Percentiles rank a stretch among this genome's conserved stretches.
Evolutionary conservation across 2,329 filamentous ascomycete genomes (phyloP).

Genomic region (Waltergamsia citrina): DNA sequence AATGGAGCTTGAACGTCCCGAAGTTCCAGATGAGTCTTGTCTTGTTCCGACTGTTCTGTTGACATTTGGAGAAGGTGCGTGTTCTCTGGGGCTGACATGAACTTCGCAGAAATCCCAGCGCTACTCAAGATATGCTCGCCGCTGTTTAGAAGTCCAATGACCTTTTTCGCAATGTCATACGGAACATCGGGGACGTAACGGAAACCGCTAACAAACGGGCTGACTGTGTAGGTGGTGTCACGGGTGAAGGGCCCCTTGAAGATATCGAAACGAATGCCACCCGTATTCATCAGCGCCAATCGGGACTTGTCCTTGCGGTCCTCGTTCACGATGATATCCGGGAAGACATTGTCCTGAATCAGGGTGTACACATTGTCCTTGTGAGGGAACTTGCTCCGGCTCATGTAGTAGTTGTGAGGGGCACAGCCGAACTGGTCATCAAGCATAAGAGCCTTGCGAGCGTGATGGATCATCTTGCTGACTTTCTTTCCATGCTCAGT

Average conservation of each 20-base stretch:
- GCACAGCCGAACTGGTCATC: slow-evolving; percentile 76
- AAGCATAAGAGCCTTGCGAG: slow-evolving; percentile 60
- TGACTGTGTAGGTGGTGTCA: slow-evolving; percentile 78
- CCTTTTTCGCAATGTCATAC: slow-evolving; percentile 61
- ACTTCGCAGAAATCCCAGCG: slow-evolving; percentile 27
- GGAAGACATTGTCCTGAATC: slow-evolving; percentile 68
- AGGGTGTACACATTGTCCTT: slow-evolving; percentile 72
- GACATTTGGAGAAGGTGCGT: no score
- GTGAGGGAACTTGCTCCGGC: slow-evolving; percentile 62
- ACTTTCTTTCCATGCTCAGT: slow-evolving; percentile 68
- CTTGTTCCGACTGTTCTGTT: slow-evolving; percentile 7
- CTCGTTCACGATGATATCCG: slow-evolving; percentile 50
- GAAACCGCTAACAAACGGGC: slow-evolving; percentile 77
- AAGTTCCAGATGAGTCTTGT: slow-evolving; percentile 20
- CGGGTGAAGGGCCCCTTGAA: slow-evolving; percentile 86
- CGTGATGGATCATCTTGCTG: slow-evolving; percentile 57
- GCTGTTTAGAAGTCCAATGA: slow-evolving; percentile 51
- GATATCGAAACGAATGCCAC: slow-evolving; percentile 88
- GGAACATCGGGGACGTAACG: slow-evolving; percentile 72
- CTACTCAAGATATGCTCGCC: slow-evolving; percentile 37
- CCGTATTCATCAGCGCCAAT: slow-evolving; percentile 77
- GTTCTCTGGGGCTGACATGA: slow-evolving; percentile 43
- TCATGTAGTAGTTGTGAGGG: slow-evolving; percentile 74
- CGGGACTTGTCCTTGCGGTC: slow-evolving; percentile 51
- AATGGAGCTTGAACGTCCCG: slow-evolving; percentile 15